phyloP scores from a whole-genome alignment of 495 filamentous ascomycete species.

The Cladorrhinum samala region DNA sequence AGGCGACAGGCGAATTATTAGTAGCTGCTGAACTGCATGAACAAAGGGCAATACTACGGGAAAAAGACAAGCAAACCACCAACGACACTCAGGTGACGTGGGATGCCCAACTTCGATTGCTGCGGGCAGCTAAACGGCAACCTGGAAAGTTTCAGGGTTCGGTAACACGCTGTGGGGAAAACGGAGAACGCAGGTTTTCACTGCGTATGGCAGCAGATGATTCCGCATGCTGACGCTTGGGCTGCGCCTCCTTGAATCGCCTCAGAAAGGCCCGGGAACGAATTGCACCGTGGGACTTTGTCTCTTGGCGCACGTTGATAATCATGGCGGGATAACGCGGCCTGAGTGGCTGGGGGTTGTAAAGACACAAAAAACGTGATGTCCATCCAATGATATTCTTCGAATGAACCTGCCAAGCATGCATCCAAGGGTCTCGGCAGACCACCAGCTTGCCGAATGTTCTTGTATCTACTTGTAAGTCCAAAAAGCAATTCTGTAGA shows the following conservation, averaged over 20 bases:
- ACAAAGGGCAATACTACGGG: no score
- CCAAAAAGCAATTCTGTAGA: no score
- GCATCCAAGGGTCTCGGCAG: not conserved
- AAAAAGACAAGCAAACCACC: not conserved
- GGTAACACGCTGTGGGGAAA: not conserved
- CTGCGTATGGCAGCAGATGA: no score
- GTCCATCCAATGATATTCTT: not conserved
- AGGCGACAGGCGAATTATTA: not conserved
- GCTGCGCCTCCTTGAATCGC: slow-evolving; percentile 8
- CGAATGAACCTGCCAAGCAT: slow-evolving; percentile 1
- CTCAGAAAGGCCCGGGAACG: not conserved
- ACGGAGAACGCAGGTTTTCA: no score
- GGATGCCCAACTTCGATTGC: no score
- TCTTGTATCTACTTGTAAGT: no score
- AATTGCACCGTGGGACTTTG: slow-evolving; percentile 1
- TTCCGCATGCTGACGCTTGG: not conserved
- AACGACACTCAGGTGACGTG: slow-evolving; percentile 4
- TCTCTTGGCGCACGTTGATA: slow-evolving; percentile 4
- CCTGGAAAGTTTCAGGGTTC: slow-evolving; percentile 9
- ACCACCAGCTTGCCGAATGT: not conserved
- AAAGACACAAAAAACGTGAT: not conserved
- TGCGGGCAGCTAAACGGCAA: not conserved
- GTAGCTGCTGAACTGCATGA: not conserved
- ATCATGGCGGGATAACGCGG: slow-evolving; percentile 2
- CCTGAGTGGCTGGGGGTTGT: slow-evolving; percentile 1